A percentile compares a stretch with the other conserved stretches of the same genome.
Conservation (phyloP, 345 rosid genomes). For the Brassica cretica region DNA sequence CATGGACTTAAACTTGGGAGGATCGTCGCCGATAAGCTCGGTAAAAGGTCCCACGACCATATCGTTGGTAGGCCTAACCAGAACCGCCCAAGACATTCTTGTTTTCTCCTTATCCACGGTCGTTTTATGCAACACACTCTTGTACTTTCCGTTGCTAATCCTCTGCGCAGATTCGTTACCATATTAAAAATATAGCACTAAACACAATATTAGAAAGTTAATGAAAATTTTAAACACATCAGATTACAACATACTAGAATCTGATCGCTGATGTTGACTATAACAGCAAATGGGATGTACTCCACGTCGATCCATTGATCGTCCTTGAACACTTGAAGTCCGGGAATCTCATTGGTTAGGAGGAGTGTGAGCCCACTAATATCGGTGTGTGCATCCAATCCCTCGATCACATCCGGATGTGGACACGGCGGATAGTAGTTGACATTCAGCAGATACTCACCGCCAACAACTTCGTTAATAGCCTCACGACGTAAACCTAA, state of each 20-base stretch:
- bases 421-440: not conserved
- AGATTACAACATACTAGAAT: not conserved
- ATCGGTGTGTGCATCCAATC: not conserved
- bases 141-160: not conserved
- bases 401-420: not conserved
- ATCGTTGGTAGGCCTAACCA: not conserved
- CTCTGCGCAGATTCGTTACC: not conserved
- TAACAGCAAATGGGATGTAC: not conserved
- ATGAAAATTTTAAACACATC: not conserved
- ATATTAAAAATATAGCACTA: not conserved
- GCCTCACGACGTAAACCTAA: not conserved
- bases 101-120: not conserved
- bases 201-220: not conserved
- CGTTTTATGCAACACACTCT: not conserved
- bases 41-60: not conserved
- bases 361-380: not conserved
- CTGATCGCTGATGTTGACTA: constrained; percentile 1
- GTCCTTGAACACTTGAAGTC: not conserved
- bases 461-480: not conserved
- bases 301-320: not conserved
- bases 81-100: constrained; percentile 1
- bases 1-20: not conserved
- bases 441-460: not conserved
- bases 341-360: not conserved
- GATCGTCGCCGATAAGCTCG: not conserved